Conservation (phyloP, 139 green algal species). For the Chlamydomonas applanata region DNA sequence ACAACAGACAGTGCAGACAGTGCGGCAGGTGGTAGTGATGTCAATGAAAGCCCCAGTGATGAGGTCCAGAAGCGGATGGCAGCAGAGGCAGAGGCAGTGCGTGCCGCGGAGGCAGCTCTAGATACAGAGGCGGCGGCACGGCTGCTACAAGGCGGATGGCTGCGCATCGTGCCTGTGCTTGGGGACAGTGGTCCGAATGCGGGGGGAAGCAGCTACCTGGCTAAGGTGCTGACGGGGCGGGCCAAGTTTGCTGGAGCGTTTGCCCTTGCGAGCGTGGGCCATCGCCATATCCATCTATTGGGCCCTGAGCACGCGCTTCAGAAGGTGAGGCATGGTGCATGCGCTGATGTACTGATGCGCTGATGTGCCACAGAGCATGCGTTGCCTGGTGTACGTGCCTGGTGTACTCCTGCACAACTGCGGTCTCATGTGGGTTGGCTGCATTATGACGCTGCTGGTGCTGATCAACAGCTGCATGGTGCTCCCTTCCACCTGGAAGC, state of each 20-base stretch:
- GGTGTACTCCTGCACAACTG: background rate
- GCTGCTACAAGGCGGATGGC: background rate
- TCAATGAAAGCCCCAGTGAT: no score
- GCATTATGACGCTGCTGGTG: background rate
- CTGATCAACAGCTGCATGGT: background rate
- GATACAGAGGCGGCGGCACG: constrained; percentile 12
- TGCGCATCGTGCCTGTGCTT: constrained; percentile 31
- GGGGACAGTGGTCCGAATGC: constrained; percentile 9
- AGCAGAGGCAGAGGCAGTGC: constrained; percentile 7
- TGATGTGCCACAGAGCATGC: background rate
- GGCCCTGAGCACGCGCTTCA: constrained; percentile 20
- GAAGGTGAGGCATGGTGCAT: background rate
- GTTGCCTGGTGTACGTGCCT: background rate
- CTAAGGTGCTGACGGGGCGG: constrained; percentile 37
- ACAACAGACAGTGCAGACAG: background rate
- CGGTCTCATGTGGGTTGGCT: background rate
- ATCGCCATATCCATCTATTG: constrained; percentile 55
- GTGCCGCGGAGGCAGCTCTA: constrained; percentile 19
- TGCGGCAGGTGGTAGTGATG: background rate
- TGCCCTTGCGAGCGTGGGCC: constrained; percentile 42
- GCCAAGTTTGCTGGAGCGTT: constrained; percentile 30
- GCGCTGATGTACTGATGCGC: background rate
- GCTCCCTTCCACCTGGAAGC: background rate
- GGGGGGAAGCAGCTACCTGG: constrained; percentile 25
- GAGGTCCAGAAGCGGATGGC: background rate